Conservation (phyloP, 2,329 filamentous ascomycete species). For the Epicoccum nigrum region DNA sequence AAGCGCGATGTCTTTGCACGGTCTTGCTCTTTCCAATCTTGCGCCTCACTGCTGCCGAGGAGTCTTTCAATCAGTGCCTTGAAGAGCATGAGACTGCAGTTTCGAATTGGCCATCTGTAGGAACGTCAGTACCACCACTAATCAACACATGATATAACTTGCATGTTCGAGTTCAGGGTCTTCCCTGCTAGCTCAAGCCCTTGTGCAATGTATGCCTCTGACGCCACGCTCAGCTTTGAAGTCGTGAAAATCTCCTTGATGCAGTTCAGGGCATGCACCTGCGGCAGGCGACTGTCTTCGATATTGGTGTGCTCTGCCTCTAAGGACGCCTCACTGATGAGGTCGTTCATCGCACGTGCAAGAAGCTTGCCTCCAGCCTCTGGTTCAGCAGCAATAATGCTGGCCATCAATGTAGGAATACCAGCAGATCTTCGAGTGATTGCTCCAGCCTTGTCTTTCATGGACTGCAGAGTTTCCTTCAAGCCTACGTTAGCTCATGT, state of each 20-base stretch:
- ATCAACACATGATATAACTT: conserved; percentile 39
- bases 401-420: conserved; percentile 84
- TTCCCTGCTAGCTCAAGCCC: conserved; percentile 80
- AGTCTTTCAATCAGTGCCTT: conserved; percentile 82
- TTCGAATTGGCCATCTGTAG: conserved; percentile 85
- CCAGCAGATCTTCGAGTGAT: conserved; percentile 88
- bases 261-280: conserved; percentile 95
- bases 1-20: conserved; percentile 59
- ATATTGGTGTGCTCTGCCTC: conserved; percentile 62
- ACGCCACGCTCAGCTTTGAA: conserved; percentile 73
- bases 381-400: conserved; percentile 74
- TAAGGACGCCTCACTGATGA: conserved; percentile 64
- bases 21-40: conserved; percentile 62
- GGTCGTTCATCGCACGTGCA: conserved; percentile 65
- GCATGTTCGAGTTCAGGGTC: conserved; percentile 79
- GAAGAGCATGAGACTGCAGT: conserved; percentile 88
- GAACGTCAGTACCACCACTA: conserved; percentile 3
- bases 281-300: conserved; percentile 69
- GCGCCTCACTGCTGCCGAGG: conserved; percentile 72
- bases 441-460: conserved; percentile 76
- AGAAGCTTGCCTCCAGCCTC: conserved; percentile 64
- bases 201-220: conserved; percentile 74
- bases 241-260: conserved; percentile 91
- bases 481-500: not conserved
- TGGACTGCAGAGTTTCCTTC: conserved; percentile 70